Conservation (phyloP, 257 asterid genomes). For the Solanum tarijense region DNA sequence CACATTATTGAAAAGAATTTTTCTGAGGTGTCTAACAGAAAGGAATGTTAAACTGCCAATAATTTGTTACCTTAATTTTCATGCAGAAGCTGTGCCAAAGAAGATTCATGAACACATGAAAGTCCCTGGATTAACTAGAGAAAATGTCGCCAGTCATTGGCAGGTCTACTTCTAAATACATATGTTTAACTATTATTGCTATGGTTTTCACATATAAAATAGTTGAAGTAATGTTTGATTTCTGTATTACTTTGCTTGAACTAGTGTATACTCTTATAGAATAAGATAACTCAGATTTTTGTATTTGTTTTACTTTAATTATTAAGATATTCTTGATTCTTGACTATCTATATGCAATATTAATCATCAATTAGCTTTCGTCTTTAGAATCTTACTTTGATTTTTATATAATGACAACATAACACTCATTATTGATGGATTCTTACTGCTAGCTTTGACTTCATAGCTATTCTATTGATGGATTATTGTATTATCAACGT, state of each 20-base stretch:
- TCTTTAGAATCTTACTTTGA: neutral
- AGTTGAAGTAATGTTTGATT: neutral
- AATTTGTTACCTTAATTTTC: neutral
- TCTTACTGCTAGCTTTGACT: neutral
- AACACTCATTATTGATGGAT: neutral
- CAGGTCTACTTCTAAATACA: slow-evolving; percentile 27
- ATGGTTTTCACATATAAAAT: neutral
- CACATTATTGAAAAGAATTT: neutral
- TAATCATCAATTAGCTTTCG: neutral
- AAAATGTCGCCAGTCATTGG: slow-evolving; percentile 56
- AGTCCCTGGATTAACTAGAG: slow-evolving; percentile 45
- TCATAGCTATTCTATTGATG: neutral
- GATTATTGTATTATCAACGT: neutral
- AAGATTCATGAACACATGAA: slow-evolving; percentile 48
- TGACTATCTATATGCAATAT: neutral
- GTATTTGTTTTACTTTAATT: neutral
- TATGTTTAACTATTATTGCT: neutral
- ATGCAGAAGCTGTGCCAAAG: slow-evolving; percentile 44
- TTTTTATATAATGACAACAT: neutral
- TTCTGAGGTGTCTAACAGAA: neutral
- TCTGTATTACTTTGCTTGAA: neutral
- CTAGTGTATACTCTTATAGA: neutral
- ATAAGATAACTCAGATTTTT: neutral
- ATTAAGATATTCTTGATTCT: neutral
- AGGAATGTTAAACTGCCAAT: neutral